phyloP scores from a whole-genome alignment of 129 eudicot species.

The Chrysanthemum lavandulifolium region DNA sequence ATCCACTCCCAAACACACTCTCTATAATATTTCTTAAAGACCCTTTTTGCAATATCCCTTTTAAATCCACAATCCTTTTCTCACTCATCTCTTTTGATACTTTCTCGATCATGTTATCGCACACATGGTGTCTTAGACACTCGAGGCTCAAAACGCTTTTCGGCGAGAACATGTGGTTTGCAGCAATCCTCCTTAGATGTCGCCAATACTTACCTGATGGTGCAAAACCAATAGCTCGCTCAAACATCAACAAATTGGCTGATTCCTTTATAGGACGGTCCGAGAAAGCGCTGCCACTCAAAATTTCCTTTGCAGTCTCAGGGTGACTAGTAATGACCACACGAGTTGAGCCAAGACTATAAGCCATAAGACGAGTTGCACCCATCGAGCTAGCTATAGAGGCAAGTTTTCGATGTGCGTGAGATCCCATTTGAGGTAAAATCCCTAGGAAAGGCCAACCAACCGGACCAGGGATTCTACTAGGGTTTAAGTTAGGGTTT shows the following conservation, averaged over 20 bases:
- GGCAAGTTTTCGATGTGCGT: conserved; percentile 72
- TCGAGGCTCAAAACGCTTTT: conserved; percentile 56
- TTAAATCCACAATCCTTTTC: conserved; percentile 53
- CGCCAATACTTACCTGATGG: conserved; percentile 71
- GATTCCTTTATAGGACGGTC: conserved; percentile 83
- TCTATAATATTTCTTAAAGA: conserved; percentile 63
- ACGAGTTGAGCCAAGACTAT: conserved; percentile 68
- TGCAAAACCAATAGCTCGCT: conserved; percentile 88
- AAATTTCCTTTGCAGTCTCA: conserved; percentile 69
- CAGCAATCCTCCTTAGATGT: conserved; percentile 54
- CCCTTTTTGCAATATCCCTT: conserved; percentile 54
- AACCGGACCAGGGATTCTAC: conserved; percentile 47
- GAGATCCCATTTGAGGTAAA: conserved; percentile 57
- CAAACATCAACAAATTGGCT: conserved; percentile 66
- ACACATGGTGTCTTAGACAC: conserved; percentile 48
- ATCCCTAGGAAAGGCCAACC: conserved; percentile 71
- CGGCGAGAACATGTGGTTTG: conserved; percentile 70
- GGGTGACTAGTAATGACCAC: conserved; percentile 72
- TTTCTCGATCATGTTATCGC: conserved; percentile 40
- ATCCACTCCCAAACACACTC: conserved; percentile 73
- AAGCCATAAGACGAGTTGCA: conserved; percentile 62
- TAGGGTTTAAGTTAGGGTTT: conserved; percentile 39
- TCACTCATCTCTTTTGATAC: conserved; percentile 43
- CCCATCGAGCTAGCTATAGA: conserved; percentile 45
- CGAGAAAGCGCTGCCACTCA: conserved; percentile 55